Conservation (phyloP, 192 early-diverging fungal genomes). For the Allomyces arbusculus region DNA sequence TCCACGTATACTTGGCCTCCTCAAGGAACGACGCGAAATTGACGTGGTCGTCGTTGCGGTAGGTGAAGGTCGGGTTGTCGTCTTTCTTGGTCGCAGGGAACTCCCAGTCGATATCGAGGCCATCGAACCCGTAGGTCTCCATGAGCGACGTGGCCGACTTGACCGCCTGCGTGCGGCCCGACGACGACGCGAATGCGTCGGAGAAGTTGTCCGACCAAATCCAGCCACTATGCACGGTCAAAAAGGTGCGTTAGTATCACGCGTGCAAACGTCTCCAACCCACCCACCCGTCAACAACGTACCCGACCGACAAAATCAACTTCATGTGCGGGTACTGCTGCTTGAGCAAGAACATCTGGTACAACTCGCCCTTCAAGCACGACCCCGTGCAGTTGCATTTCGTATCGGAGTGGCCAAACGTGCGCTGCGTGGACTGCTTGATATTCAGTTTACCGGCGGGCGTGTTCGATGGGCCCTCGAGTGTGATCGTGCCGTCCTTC, state of each 20-base stretch:
- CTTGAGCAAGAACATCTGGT: constrained; percentile 4
- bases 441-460: neutral
- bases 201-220: constrained; percentile 2
- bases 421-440: neutral
- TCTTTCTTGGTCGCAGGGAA: neutral
- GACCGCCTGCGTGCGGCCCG: neutral
- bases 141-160: neutral
- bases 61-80: neutral
- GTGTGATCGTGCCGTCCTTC: neutral
- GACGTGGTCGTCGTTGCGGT: neutral
- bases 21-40: constrained; percentile 1
- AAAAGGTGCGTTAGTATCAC: neutral
- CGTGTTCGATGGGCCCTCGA: neutral
- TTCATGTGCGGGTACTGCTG: constrained; percentile 4
- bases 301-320: constrained; percentile 1
- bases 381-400: neutral
- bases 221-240: neutral
- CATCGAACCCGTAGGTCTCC: neutral
- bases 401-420: neutral
- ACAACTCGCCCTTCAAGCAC: neutral
- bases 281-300: neutral
- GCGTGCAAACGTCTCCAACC: too few species aligned
- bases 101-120: constrained; percentile 5
- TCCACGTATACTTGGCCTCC: neutral
- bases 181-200: neutral